Evolutionary conservation across 2,329 filamentous ascomycete genomes (phyloP).

Genomic region (Colletotrichum sp.): DNA sequence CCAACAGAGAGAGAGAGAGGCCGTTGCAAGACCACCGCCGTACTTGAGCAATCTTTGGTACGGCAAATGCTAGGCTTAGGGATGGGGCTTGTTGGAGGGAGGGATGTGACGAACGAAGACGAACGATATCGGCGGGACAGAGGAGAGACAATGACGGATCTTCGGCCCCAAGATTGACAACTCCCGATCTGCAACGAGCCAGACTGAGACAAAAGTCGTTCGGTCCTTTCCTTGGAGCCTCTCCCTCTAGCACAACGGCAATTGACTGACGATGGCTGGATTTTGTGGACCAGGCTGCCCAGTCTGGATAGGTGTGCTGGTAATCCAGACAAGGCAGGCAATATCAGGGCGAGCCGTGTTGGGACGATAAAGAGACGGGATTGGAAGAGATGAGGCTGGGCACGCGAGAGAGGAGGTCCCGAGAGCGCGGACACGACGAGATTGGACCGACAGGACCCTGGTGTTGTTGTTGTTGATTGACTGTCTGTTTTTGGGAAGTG

Average conservation of each 20-base stretch:
- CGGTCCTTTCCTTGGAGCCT: not conserved
- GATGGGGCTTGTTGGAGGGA: not conserved
- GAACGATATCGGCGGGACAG: not conserved
- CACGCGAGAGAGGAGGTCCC: not conserved
- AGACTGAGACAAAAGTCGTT: conserved; percentile 2
- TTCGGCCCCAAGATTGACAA: not conserved
- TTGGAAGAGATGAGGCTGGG: not conserved
- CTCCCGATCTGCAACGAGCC: not conserved
- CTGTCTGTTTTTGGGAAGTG: not conserved
- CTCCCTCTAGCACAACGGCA: not conserved
- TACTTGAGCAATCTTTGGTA: too few species aligned
- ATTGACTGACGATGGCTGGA: not conserved
- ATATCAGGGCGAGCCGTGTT: not conserved
- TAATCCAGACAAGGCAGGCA: not conserved
- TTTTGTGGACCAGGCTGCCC: not conserved
- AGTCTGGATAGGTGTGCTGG: not conserved
- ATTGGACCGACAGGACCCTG: not conserved
- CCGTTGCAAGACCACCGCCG: not conserved
- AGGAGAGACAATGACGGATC: not conserved
- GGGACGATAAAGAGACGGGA: not conserved
- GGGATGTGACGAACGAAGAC: not conserved
- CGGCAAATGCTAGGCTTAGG: not conserved
- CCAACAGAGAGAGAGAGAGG: not conserved
- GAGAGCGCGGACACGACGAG: not conserved
- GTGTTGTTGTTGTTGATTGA: not conserved